These are phyloP conservation scores for Colletotrichum tropicale DNA, from an alignment of 2,329 filamentous ascomycete species.

Conservation along the genomic window DNA sequence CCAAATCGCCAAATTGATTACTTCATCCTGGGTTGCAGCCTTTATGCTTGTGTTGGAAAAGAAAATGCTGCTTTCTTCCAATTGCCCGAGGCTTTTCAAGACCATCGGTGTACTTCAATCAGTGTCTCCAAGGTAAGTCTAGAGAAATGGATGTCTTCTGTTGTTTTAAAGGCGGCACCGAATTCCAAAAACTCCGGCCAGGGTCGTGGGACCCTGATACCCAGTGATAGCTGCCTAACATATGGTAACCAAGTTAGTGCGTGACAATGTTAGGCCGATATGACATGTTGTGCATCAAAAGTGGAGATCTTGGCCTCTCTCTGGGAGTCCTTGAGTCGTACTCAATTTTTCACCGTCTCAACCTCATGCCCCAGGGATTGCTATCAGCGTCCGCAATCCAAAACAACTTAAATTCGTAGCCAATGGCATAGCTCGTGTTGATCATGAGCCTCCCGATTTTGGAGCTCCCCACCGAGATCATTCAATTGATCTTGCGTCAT, in stretches of 20 bases:
- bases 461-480: not conserved
- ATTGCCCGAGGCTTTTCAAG: not conserved
- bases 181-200: not conserved
- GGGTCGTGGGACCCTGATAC: not conserved
- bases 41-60: not conserved
- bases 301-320: not conserved
- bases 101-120: not conserved
- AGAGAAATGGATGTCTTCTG: not conserved
- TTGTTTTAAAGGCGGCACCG: not conserved
- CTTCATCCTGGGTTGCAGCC: not conserved
- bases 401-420: not conserved
- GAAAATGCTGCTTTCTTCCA: not conserved
- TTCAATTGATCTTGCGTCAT: not conserved
- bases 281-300: not conserved
- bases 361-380: not conserved
- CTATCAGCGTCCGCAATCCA: not conserved
- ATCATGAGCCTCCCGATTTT: not conserved
- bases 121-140: not conserved
- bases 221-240: not conserved
- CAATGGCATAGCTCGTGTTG: not conserved
- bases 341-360: not conserved
- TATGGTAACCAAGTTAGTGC: fast-evolving
- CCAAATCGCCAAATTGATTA: not conserved
- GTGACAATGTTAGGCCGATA: not conserved
- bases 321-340: not conserved